phyloP scores from a whole-genome alignment of 805 yeast species.

The Wickerhamiella cacticola region DNA sequence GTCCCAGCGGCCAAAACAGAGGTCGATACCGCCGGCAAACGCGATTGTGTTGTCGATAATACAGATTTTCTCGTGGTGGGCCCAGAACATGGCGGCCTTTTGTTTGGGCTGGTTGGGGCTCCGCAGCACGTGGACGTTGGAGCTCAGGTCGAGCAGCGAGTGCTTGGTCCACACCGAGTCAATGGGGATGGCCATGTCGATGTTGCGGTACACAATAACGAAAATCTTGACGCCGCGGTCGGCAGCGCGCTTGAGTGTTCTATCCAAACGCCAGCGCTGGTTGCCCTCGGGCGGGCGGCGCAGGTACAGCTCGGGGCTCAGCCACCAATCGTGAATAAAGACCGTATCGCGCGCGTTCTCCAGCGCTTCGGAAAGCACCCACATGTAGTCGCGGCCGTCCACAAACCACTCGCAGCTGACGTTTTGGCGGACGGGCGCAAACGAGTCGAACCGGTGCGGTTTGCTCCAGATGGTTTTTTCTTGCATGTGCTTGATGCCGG shows the following conservation, averaged over 20 bases:
- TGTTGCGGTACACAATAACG: slow-evolving; percentile 85
- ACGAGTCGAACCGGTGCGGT: slow-evolving; percentile 67
- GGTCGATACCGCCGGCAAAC: slow-evolving; percentile 89
- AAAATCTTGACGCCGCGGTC: slow-evolving; percentile 90
- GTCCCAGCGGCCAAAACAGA: slow-evolving; percentile 92
- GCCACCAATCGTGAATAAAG: slow-evolving; percentile 98
- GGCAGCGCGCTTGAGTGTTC: slow-evolving; percentile 79
- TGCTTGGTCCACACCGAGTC: slow-evolving; percentile 94
- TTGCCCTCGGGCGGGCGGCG: slow-evolving; percentile 92
- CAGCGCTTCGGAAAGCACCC: slow-evolving; percentile 89
- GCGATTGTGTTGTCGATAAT: slow-evolving; percentile 80
- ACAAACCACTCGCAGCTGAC: slow-evolving; percentile 95
- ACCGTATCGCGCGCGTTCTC: slow-evolving; percentile 89
- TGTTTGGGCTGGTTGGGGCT: slow-evolving; percentile 83
- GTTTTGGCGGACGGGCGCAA: slow-evolving; percentile 80
- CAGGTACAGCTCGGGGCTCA: slow-evolving; percentile 83
- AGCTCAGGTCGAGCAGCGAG: slow-evolving; percentile 72
- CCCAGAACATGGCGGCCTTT: slow-evolving; percentile 94
- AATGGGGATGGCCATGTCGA: slow-evolving; percentile 82
- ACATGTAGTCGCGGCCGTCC: slow-evolving; percentile 89
- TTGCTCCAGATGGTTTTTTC: slow-evolving; percentile 59
- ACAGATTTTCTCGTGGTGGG: slow-evolving; percentile 91
- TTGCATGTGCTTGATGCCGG: slow-evolving; percentile 55
- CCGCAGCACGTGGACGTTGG: slow-evolving; percentile 77
- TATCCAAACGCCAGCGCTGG: slow-evolving; percentile 84